Percentiles rank a stretch among this genome's conserved stretches.
These are phyloP conservation scores for Nakazawaea siamensis DNA, from an alignment of 805 yeast genomes.

Conservation along the genomic window DNA sequence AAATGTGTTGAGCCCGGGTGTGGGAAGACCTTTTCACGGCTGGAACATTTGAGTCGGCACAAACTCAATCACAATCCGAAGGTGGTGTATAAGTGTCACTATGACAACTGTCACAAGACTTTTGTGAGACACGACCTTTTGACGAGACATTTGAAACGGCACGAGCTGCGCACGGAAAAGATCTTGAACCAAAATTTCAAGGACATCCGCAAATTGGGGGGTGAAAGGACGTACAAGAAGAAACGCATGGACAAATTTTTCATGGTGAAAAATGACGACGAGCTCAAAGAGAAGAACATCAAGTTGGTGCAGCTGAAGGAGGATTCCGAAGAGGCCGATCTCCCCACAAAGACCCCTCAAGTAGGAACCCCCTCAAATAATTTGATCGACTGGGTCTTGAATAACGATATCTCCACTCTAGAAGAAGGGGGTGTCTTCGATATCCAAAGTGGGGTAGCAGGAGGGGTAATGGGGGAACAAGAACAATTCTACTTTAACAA, in stretches of 20 bases:
- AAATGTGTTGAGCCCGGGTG: slow-evolving; percentile 30
- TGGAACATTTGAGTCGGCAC: slow-evolving; percentile 60
- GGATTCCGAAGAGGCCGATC: neutral
- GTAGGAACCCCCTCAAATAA: slow-evolving; percentile 3
- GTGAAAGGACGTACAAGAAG: slow-evolving; percentile 5
- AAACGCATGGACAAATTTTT: slow-evolving; percentile 1
- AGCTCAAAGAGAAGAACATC: slow-evolving; percentile 2
- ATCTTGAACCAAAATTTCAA: slow-evolving; percentile 8
- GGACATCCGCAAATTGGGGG: slow-evolving; percentile 9
- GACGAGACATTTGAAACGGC: slow-evolving; percentile 35
- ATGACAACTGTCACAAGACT: slow-evolving; percentile 44
- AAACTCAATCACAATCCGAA: slow-evolving; percentile 52
- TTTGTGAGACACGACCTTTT: slow-evolving; percentile 56
- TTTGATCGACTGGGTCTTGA: slow-evolving; percentile 9
- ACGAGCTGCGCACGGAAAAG: slow-evolving; percentile 18
- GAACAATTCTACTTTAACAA: neutral
- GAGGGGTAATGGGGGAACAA: no score
- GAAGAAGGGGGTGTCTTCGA: no score
- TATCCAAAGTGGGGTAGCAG: neutral
- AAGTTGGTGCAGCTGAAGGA: neutral
- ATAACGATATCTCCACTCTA: no score
- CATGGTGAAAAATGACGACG: slow-evolving; percentile 1
- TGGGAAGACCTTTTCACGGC: slow-evolving; percentile 46
- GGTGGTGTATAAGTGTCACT: slow-evolving; percentile 43
- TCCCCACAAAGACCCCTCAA: neutral